Base-by-base conservation (phyloP, 176 grass and related monocot species). In the Triticum monococcum region DNA sequence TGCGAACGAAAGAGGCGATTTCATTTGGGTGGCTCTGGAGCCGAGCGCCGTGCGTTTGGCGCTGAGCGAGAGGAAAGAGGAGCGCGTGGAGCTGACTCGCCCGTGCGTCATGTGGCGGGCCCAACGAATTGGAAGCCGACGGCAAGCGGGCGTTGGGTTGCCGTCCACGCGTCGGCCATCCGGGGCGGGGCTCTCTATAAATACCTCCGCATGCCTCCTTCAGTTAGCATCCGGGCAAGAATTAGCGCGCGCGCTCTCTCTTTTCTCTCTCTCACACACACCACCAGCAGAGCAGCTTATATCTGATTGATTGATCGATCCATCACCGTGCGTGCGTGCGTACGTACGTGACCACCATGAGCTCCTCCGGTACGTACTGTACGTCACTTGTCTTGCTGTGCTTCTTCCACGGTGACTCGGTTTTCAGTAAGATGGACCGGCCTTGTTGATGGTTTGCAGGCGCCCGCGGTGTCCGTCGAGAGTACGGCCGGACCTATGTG, bases 401-500 rank as follows among this genome's bases (percentile, higher is more conserved):
- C 33, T 71, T 71, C 33, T 40, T 40, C 68, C 68, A 38, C 3
- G 67, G 67, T 2, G 67, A 22, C 66, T 35, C 31, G 30, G 2
- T 54, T 54, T 54, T 54, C 50, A 54, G 50, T 18, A 54, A 54
- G 50, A 54, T 54, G 50, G 57, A n/a, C 56, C 25, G 63, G 3
- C 17, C 72, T 50, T 26, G 48, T 25, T 75, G 11, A 24, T 71
- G 40, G 25, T 50, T 25, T 89, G 89, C 91, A 97, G 95, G 92
- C 6, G 54, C 32, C 6, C 83, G 84, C 40, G 82, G 86, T 2
- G 71, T 78, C 20, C 56, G 95, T 2, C 85, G 92, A 24, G 95
- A 97, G 92, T 97, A 97, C 56, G 95, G 95, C 26, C 87, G 95
- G 87, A 97, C 95, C 2, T 92, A 97, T 81, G 95, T 97, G 86